Base-by-base conservation (phyloP, 805 yeast species). In the Pichia rugopelliculosa region DNA sequence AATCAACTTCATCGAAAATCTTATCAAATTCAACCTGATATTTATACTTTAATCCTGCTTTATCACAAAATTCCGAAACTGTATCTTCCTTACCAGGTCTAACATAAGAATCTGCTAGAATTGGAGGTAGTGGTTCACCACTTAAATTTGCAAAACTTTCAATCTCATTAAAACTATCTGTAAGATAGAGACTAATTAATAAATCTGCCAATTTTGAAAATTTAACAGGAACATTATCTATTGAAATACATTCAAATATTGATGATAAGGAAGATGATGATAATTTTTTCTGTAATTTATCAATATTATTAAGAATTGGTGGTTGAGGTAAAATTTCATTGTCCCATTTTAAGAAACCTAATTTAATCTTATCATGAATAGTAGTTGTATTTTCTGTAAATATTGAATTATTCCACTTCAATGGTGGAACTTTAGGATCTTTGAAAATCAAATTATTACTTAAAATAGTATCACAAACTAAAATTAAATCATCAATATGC, bases 291-390 rank as follows among this genome's bases (percentile, higher is more conserved):
- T 56, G 51, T 6, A 67, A 54, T 18, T 59, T 55, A 25, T 67
- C 57, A 36, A 78, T 36, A 11, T 72, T 78, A 51, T 82, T 66
- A 6, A 61, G 54, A 17, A 80, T 69, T 10, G 84, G 82, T 1
- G 84, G 84, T 26, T 75, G 75, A 12, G 84, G 83, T 49, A 68
- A 64, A 13, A 74, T 69, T 24, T 61, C 55, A 8, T 67, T 65
- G 56, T 79, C 82, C 60, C 71, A 72, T 25, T 54, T 54, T 55
- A 74, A 53, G 15, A 76, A 56, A 3, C 80, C 84, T 54, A 79
- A 58, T n/a, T 62, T 69, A 25, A 76, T 56, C 51, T 69, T 71
- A 25, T 52, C 48, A 10, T 36, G 23, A 5, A 34, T n/a, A 15
- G 34, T 30, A n/a, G 34, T 30, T 15, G 18, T 37, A 10, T 44